Evolutionary conservation across 2,329 filamentous ascomycete genomes (phyloP), one percentile per base, ranked within the genome.

Genomic region (Claviceps spartinae): DNA sequence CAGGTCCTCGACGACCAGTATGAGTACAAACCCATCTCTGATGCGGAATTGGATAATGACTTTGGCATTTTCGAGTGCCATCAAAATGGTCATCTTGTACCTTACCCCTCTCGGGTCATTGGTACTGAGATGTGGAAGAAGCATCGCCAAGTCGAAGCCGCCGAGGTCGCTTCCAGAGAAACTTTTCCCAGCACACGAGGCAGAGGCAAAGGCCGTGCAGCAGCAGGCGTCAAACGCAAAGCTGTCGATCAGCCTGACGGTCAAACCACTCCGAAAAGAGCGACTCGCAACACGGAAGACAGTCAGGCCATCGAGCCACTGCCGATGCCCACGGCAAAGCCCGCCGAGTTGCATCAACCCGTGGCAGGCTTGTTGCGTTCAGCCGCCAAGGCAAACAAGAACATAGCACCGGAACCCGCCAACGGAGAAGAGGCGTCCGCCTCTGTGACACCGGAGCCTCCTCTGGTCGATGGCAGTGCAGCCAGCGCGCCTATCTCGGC

Each of bases 191-290:
- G 36, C 57, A 60, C 55, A 55, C 67, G 56, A 54, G 61, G 54
- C 59, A 68, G 57, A 54, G 61, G 51, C 57, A 63, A 60, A 62
- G 68, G 62, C 49, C 62, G 57, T 59, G 67, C 58, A 46, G 65
- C 60, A 34, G 61, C 61, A 37, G 61, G 60, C 50, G 63, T 60
- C 54, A 81, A 79, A 65, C 72, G 77, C 24, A 77, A 72, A 59
- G 71, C 76, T 5, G 72, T 70, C 14, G 72, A 71, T 30, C 72
- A 74, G 54, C 69, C 68, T 1, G 75, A 78, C 20, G 71, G 69
- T 22, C 72, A 75, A 55, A 72, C 73, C 1, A 69, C 70, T 1
- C 66, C 72, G 30, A 80, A 80, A 66, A 72, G 72, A 53, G 64
- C 63, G 20, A 66, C 67, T n/a, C 64, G 67, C 51, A 61, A 61